phyloP scores from a whole-genome alignment of 192 early-diverging fungal species.

The Chytriomyces hyalinus region DNA sequence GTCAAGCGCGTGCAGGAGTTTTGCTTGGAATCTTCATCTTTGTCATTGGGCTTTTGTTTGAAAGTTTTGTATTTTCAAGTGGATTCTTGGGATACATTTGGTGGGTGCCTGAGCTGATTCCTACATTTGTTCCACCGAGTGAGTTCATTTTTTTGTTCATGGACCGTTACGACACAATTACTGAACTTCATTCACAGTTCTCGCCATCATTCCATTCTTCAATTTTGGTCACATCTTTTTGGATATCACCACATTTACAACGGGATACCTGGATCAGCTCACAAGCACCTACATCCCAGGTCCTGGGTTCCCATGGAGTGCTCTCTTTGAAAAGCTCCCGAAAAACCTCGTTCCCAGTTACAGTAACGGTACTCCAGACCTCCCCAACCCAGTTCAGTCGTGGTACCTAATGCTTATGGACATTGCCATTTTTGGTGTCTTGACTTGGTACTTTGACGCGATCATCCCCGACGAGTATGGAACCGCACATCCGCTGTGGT shows the following conservation, averaged over 20 bases:
- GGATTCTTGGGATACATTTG: slow-evolving; percentile 59
- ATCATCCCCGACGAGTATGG: slow-evolving; percentile 82
- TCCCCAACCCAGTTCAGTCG: slow-evolving; percentile 64
- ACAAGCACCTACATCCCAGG: slow-evolving; percentile 71
- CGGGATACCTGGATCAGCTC: slow-evolving; percentile 51
- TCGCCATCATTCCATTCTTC: slow-evolving; percentile 47
- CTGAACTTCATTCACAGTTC: slow-evolving; percentile 17
- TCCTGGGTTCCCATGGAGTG: slow-evolving; percentile 63
- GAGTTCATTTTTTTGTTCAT: slow-evolving; percentile 16
- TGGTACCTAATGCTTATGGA: slow-evolving; percentile 74
- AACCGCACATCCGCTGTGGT: slow-evolving; percentile 56
- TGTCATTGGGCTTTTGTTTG: slow-evolving; percentile 78
- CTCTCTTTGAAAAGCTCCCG: slow-evolving; percentile 54
- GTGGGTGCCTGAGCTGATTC: slow-evolving; percentile 47
- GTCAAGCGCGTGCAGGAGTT: slow-evolving; percentile 63
- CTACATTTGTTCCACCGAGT: slow-evolving; percentile 32
- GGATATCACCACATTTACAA: slow-evolving; percentile 71
- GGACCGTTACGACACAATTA: neutral
- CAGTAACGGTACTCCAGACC: slow-evolving; percentile 52
- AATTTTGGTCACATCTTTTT: slow-evolving; percentile 67
- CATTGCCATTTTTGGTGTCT: slow-evolving; percentile 59
- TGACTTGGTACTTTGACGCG: slow-evolving; percentile 77
- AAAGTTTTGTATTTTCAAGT: slow-evolving; percentile 58
- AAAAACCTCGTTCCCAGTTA: slow-evolving; percentile 52
- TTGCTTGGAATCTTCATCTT: slow-evolving; percentile 80